Percentiles rank a stretch among this genome's conserved stretches.
Evolutionary conservation across 305 asterid species (phyloP).

Genomic region (Ruellia speciosa): DNA sequence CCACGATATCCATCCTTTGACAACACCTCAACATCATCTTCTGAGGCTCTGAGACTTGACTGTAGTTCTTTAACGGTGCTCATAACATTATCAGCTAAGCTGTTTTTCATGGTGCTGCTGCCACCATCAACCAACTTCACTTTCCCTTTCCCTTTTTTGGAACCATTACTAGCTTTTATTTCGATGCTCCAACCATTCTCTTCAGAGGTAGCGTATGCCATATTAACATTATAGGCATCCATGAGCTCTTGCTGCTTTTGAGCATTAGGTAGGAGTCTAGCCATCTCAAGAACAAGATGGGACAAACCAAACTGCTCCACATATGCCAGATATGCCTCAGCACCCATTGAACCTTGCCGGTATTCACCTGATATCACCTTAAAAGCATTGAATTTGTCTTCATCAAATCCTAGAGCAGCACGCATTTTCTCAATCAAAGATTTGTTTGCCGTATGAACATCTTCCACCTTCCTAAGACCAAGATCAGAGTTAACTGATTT

Average conservation of each 20-base stretch:
- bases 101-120: conserved; percentile 16
- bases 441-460: conserved; percentile 78
- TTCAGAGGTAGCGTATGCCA: conserved; percentile 25
- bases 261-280: conserved; percentile 71
- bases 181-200: conserved; percentile 20
- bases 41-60: conserved; percentile 41
- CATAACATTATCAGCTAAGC: conserved; percentile 43
- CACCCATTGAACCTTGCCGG: conserved; percentile 63
- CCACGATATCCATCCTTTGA: conserved; percentile 78
- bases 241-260: conserved; percentile 72
- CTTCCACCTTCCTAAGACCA: conserved; percentile 35
- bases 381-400: conserved; percentile 65
- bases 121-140: conserved; percentile 29
- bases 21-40: conserved; percentile 58
- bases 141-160: conserved; percentile 53
- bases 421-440: conserved; percentile 81
- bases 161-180: conserved; percentile 22
- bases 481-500: conserved; percentile 33
- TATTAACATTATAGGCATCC: conserved; percentile 51
- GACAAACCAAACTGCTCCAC: conserved; percentile 88
- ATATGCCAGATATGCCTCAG: conserved; percentile 57
- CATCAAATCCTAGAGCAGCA: conserved; percentile 54
- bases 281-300: conserved; percentile 80
- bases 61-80: conserved; percentile 57
- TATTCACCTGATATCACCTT: conserved; percentile 72